Base-by-base conservation (phyloP, 768 basidiomycete genomes). In the Ephemerocybe angulata region DNA sequence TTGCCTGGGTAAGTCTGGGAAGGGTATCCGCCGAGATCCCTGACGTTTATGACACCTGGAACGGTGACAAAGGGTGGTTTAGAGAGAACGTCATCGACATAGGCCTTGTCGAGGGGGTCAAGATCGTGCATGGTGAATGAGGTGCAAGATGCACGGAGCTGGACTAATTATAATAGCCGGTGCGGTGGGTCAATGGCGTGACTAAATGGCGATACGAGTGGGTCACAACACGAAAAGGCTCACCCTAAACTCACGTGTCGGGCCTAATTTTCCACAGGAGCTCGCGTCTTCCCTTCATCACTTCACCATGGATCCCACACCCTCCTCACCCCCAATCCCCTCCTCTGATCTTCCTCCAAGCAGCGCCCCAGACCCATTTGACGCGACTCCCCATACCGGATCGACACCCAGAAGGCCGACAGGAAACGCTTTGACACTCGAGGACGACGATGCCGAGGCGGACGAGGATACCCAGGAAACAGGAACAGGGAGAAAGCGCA, bases 21-120 rank as follows among this genome's bases (percentile, higher is more conserved):
- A 49, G 80, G 71, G 63, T 87, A 84, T 43, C 72, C 74, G 30
- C 88, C 90, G 10, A 92, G 75, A 69, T 89, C 86, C 52, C 90
- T 78, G 49, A 86, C 76, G 65, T 92, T 92, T 60, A 81, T 82
- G 8, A 91, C 87, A 28, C 90, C 90, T n/a, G 80, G 67, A 60
- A 91, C 76, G 17, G 73, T 64, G 8, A 89, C 79, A 60, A 92
- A 92, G 0, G 90, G 90, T 7, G 82, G 84, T 24, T 74, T 76
- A 1, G 87, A 88, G 35, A 91, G 79, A 10, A 82, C 69, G 22
- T 85, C 76, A 6, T 77, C 71, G 19, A 91, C 87, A 69, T 84
- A 82, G 17, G 66, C 67, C 2, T 87, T 81, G 63, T 90, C 88
- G 43, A 91, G 70, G 40, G 86, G 82, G 53, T 84, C 83, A 43